A percentile compares a stretch with the other conserved stretches of the same genome.
These are phyloP conservation scores for Chlamydomonas asymmetrica DNA, from an alignment of 139 green algal species.

Conservation along the genomic window DNA sequence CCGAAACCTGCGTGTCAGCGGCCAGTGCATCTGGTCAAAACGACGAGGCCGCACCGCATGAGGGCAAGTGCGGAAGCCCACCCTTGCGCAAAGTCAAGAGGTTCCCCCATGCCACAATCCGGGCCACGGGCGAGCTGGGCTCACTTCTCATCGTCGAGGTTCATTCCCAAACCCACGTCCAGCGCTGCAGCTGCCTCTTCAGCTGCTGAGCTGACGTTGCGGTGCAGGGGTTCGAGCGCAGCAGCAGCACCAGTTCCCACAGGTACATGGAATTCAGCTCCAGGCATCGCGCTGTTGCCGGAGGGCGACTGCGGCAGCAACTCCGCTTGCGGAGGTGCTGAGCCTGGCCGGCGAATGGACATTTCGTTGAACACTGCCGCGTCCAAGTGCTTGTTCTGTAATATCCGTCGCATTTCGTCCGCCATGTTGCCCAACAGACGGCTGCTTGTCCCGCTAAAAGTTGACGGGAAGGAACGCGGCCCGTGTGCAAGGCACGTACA, in stretches of 20 bases:
- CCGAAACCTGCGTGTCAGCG: not conserved
- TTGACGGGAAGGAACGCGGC: not conserved
- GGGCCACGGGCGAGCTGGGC: no score
- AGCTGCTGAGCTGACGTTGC: not conserved
- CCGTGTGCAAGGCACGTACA: conserved; percentile 1
- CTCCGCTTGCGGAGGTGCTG: conserved; percentile 7
- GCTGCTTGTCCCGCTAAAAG: no score
- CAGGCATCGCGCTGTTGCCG: no score
- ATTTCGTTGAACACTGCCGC: not conserved
- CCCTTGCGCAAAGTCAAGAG: no score
- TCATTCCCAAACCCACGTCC: not conserved
- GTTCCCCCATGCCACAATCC: no score
- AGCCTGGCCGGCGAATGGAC: not conserved
- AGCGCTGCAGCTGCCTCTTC: not conserved
- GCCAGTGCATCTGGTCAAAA: not conserved
- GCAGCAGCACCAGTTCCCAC: not conserved
- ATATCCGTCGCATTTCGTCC: conserved; percentile 16
- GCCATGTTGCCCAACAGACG: no score
- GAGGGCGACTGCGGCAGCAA: conserved; percentile 8
- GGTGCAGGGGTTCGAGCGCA: not conserved
- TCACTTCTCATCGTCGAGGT: conserved; percentile 19
- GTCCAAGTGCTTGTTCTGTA: conserved; percentile 11
- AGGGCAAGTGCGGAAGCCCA: no score
- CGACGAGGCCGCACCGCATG: no score
- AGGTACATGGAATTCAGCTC: no score